phyloP scores from a whole-genome alignment of 2,329 filamentous ascomycete species.

The Beauveria australis region DNA sequence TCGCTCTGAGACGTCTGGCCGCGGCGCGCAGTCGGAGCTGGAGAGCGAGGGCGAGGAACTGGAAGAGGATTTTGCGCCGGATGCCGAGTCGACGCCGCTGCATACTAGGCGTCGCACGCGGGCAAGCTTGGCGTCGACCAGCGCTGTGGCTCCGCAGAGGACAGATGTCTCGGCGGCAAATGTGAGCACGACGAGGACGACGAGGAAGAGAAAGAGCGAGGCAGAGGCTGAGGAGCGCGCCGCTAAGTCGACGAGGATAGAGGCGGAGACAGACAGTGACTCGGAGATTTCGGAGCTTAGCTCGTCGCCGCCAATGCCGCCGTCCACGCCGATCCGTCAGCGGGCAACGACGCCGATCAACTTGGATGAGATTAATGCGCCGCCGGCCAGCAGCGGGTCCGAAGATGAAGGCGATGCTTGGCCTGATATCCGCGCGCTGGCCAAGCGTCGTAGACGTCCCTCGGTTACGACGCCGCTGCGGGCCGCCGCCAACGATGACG shows the following conservation, averaged over 20 bases:
- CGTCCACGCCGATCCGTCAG: conserved; percentile 17
- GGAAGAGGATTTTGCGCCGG: conserved; percentile 40
- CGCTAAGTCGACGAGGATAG: not conserved
- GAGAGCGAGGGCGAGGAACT: conserved; percentile 32
- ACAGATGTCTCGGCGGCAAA: conserved; percentile 17
- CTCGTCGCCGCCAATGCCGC: conserved; percentile 29
- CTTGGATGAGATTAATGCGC: conserved; percentile 43
- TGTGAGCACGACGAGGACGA: conserved; percentile 28
- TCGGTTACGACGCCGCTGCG: conserved; percentile 29
- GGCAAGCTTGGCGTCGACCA: conserved; percentile 18
- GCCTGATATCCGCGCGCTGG: conserved; percentile 45
- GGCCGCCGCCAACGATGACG: conserved; percentile 20
- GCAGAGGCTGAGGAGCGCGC: conserved; percentile 14
- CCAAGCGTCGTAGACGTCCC: conserved; percentile 35
- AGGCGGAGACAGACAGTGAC: conserved; percentile 22
- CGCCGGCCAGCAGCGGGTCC: conserved; percentile 46
- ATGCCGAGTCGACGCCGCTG: conserved; percentile 61
- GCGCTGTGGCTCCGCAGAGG: not conserved
- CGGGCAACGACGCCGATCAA: conserved; percentile 36
- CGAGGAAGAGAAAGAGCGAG: conserved; percentile 50
- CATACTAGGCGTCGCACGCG: conserved; percentile 36
- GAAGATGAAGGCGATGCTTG: conserved; percentile 36
- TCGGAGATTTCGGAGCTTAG: conserved; percentile 29
- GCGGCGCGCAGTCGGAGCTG: conserved; percentile 30
- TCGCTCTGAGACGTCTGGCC: conserved; percentile 24